Base-by-base conservation (phyloP, 179 eudicot species). In the Vitellaria paradoxa region DNA sequence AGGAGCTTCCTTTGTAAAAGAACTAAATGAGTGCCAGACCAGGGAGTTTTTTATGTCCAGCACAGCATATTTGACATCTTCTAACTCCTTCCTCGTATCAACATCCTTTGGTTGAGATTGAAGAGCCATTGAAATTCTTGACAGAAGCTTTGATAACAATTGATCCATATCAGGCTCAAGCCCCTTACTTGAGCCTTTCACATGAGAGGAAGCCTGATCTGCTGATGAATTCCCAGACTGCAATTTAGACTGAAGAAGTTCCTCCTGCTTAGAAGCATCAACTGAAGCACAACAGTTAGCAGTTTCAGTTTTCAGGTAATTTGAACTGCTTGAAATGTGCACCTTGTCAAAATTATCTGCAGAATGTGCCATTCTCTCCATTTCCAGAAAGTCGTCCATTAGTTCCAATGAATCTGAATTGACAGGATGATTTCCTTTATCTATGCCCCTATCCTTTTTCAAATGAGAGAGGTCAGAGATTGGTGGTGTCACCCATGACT, bases 301-400 rank as follows among this genome's bases (percentile, higher is more conserved):
- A 72, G 69, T 63, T 71, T 76, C 84, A 75, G 81, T 45, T 77
- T n/a, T 66, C 66, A 73, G 65, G 64, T 59, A 73, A 9, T 78
- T 74, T 65, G 81, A 69, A 70, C 30, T 10, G 14, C 40, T 10
- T 21, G 66, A 63, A 63, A 21, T 63, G 30, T 37, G 9, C 14
- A 72, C 77, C 84, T 79, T 80, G 76, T 50, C 68, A 30, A 90
- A 80, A 40, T 81, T 90, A 81, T 79, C 80, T 42, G 92, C 73
- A 66, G 68, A 75, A 80, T 87, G 63, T 64, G 97, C 98, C 79
- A 94, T 82, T 79, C 85, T 94, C 86, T 94, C 98, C 98, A 94
- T 94, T 82, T 94, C 98, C 74, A 92, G 79, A 73, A 94, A 94
- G 83, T 94, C 98, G 80, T 94, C 97, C 98, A 94, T 94, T 9